Conservation (phyloP, 768 basidiomycete species). For the Naganishia onofrii region DNA sequence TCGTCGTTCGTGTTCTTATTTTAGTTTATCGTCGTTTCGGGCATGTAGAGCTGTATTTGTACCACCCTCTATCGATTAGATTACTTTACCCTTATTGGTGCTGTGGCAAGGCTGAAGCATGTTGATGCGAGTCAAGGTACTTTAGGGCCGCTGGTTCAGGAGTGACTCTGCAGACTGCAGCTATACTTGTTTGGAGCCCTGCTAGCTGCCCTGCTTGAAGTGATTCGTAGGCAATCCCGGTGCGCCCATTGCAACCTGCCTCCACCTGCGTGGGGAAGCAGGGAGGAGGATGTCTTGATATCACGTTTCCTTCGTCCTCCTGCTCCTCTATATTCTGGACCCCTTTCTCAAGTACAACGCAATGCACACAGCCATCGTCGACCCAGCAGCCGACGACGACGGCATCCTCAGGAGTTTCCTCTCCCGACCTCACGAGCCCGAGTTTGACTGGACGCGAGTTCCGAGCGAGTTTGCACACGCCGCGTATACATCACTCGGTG, state of each 20-base stretch:
- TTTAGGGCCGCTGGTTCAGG: too few species aligned
- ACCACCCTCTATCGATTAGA: background rate
- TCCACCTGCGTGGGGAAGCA: too few species aligned
- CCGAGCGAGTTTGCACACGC: constrained; percentile 3
- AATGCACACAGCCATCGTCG: background rate
- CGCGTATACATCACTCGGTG: constrained; percentile 1
- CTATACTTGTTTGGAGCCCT: too few species aligned
- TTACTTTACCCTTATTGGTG: background rate
- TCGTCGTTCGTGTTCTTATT: background rate
- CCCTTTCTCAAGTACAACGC: background rate
- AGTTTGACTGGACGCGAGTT: background rate
- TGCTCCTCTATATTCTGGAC: background rate
- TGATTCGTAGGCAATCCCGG: background rate
- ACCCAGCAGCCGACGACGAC: background rate
- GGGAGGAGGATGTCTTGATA: background rate
- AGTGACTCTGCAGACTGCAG: too few species aligned
- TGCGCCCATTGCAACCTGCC: background rate
- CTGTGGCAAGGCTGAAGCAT: too few species aligned
- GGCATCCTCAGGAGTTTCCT: background rate
- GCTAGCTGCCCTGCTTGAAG: too few species aligned
- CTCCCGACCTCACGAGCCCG: background rate
- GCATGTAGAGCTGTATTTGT: background rate
- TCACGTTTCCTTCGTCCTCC: background rate
- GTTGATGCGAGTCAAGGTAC: too few species aligned
- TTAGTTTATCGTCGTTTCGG: background rate